Evolutionary conservation across 2,329 filamentous ascomycete genomes (phyloP).

Genomic region (Cercospora sesami): DNA sequence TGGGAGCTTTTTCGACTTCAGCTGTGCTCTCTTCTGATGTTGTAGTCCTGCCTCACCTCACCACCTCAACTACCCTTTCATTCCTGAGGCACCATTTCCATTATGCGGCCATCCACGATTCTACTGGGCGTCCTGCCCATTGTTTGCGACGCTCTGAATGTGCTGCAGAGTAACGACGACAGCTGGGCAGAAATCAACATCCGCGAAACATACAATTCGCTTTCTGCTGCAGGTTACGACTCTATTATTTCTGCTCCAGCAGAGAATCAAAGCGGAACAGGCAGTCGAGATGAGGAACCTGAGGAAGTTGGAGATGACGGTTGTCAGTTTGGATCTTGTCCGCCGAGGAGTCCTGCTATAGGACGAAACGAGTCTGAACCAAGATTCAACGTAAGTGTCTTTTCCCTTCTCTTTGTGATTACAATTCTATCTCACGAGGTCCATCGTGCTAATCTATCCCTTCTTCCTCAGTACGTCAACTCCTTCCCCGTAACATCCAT

Average conservation of each 20-base stretch:
- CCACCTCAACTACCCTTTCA: too few species aligned
- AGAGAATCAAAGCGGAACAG: slow-evolving; percentile 63
- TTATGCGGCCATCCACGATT: not conserved
- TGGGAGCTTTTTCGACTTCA: not conserved
- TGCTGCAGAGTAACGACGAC: slow-evolving; percentile 69
- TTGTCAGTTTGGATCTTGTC: slow-evolving; percentile 65
- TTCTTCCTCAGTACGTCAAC: slow-evolving; percentile 62
- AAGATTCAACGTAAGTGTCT: slow-evolving; percentile 49
- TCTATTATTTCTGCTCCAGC: slow-evolving; percentile 67
- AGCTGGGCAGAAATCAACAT: slow-evolving; percentile 72
- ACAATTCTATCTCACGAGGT: not conserved
- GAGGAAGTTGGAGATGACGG: slow-evolving; percentile 24
- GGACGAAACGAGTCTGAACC: slow-evolving; percentile 59
- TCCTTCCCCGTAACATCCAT: slow-evolving; percentile 66
- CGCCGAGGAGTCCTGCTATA: slow-evolving; percentile 55
- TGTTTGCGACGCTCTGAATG: slow-evolving; percentile 43
- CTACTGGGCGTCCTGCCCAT: not conserved
- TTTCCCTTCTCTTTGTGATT: not conserved
- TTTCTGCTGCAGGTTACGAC: slow-evolving; percentile 58
- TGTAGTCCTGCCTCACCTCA: not conserved
- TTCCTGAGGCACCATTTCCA: not conserved
- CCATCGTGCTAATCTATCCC: not conserved
- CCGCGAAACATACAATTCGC: slow-evolving; percentile 58
- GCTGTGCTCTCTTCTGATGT: not conserved
- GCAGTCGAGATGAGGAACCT: slow-evolving; percentile 36